Evolutionary conservation across 306 rosid species (phyloP), one percentile per base, ranked within the genome.

Genomic region (Vachellia pachyceras): DNA sequence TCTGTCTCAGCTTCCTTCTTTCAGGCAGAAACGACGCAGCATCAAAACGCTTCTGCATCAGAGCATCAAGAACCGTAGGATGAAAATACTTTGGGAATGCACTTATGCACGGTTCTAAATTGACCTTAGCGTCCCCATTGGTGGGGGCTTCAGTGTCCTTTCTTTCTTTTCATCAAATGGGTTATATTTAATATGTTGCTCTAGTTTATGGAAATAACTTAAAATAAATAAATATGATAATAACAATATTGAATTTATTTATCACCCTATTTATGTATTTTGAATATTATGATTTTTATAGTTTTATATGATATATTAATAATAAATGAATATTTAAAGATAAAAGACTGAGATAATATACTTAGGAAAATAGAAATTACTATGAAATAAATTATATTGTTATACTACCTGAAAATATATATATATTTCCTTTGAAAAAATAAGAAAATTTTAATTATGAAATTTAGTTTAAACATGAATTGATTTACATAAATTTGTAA

Each of bases 11-110:
- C 57, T 81, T 78, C 78, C 74, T 81, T 23, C 85, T n/a, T 84
- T 73, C 73, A n/a, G 81, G 81, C 68, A 76, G 77, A 79, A 86
- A 83, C 80, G 90, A 82, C 77, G 85, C 82, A 41, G 63, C 80
- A 76, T 78, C 63, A 41, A 47, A 69, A 49, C 64, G 55, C 78
- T 82, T 69, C 80, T 60, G 68, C 15, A n/a, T 72, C 66, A 69
- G 76, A 71, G 67, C 9, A 55, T 65, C 4, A 6, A 29, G 3
- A 23, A 40, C 88, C 88, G 84, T 86, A 0, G 0, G 85, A 86
- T 86, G 73, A 14, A 10, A 35, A 40, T 13, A 52, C 81, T 6
- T 61, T 5, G 14, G 40, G 40, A 61, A 29, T 33, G 3, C n/a
- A n/a, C n/a, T n/a, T n/a, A n/a, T n/a, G n/a, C n/a, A 61, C 82